Percentiles rank a stretch among this genome's conserved stretches.
phyloP scores from a whole-genome alignment of 768 basidiomycete genomes.

The Leucogyrophana mollusca region DNA sequence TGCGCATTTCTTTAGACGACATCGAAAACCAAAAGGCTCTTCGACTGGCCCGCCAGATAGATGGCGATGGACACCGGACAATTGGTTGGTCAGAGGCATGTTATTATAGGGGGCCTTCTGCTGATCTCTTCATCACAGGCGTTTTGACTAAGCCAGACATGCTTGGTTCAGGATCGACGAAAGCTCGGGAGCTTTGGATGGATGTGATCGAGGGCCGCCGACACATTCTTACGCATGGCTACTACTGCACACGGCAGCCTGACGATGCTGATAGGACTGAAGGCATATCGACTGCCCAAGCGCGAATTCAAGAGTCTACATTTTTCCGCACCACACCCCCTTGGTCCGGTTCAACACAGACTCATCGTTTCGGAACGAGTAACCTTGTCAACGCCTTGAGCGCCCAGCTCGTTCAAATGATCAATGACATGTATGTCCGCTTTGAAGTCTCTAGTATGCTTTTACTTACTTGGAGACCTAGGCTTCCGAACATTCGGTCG shows the following conservation, averaged over 20 bases:
- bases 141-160: slow-evolving; percentile 59
- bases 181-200: slow-evolving; percentile 39
- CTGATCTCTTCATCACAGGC: slow-evolving; percentile 26
- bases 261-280: slow-evolving; percentile 33
- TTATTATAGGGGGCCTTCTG: too few species aligned
- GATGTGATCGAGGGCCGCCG: slow-evolving; percentile 39
- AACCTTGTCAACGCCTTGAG: slow-evolving; percentile 36
- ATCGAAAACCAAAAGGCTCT: slow-evolving; percentile 59
- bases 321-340: slow-evolving; percentile 36
- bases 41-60: slow-evolving; percentile 43
- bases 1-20: too few species aligned
- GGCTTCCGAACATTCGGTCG: slow-evolving; percentile 28
- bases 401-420: slow-evolving; percentile 34
- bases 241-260: slow-evolving; percentile 44
- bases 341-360: slow-evolving; percentile 30
- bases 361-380: slow-evolving; percentile 34
- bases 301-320: slow-evolving; percentile 29
- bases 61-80: slow-evolving; percentile 47
- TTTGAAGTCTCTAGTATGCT: background rate
- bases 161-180: slow-evolving; percentile 34
- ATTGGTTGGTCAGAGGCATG: slow-evolving; percentile 48
- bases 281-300: slow-evolving; percentile 26
- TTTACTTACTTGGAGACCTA: slow-evolving; percentile 4
- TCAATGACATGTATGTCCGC: slow-evolving; percentile 24
- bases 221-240: slow-evolving; percentile 39